Evolutionary conservation across 2,329 filamentous ascomycete species (phyloP).

Genomic region (Dactylellina drechsleri): DNA sequence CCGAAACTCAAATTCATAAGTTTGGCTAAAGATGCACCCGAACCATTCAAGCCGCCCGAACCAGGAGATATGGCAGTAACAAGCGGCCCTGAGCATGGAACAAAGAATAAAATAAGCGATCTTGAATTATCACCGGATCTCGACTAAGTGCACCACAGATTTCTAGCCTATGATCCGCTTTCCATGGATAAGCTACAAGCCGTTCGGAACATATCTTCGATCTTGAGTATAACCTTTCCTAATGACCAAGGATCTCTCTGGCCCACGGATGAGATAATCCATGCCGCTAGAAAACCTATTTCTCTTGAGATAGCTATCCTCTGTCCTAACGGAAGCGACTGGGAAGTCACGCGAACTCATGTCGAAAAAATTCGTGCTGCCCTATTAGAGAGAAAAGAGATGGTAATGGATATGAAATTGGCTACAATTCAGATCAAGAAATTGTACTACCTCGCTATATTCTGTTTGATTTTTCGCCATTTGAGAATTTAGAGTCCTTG

Average conservation of each 20-base stretch:
- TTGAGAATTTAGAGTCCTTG: no score
- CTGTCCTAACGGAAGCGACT: no score
- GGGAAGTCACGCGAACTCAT: neutral
- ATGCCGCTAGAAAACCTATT: constrained; percentile 2
- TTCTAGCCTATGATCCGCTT: constrained; percentile 15
- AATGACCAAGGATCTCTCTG: constrained; percentile 20
- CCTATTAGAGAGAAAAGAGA: constrained; percentile 23
- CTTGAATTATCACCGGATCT: neutral
- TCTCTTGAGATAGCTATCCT: no score
- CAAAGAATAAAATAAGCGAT: no score
- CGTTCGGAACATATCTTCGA: constrained; percentile 9
- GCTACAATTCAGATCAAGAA: no score
- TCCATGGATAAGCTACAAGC: constrained; percentile 10
- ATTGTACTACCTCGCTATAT: no score
- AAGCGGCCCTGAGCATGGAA: no score
- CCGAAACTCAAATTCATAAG: no score
- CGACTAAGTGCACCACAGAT: constrained; percentile 1
- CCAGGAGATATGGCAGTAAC: no score
- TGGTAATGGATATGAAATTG: constrained; percentile 1
- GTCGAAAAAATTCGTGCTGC: constrained; percentile 10
- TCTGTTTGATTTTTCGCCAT: no score
- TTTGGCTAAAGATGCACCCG: no score
- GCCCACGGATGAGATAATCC: constrained; percentile 27
- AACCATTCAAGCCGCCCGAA: no score
- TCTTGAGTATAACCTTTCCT: constrained; percentile 26